Percentiles rank a stretch among this genome's conserved stretches.
Conservation (phyloP, 2,329 filamentous ascomycete species). For the Monilinia fructicola region DNA sequence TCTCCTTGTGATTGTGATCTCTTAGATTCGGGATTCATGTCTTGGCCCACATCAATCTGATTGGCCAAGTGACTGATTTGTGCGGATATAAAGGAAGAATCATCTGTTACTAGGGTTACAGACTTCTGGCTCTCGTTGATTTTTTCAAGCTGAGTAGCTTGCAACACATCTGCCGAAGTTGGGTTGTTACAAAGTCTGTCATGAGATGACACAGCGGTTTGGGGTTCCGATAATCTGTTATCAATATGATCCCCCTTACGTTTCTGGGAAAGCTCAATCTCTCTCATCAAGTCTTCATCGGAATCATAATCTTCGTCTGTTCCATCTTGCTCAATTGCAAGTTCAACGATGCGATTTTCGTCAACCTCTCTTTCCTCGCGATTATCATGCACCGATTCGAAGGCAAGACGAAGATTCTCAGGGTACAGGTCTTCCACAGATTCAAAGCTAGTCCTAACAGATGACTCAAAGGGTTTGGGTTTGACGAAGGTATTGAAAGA, state of each 20-base stretch:
- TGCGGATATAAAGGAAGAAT: not conserved
- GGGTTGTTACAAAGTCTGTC: not conserved
- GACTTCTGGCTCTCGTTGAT: not conserved
- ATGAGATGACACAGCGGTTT: conserved; percentile 20
- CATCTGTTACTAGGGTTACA: not conserved
- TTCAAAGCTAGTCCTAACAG: conserved; percentile 74
- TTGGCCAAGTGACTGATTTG: not conserved
- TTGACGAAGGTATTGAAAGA: conserved; percentile 68
- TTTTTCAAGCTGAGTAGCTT: not conserved
- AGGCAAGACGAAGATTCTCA: conserved; percentile 54
- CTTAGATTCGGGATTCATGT: not conserved
- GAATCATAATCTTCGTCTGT: conserved; percentile 51
- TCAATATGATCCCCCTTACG: conserved; percentile 31
- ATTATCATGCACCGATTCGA: conserved; percentile 42
- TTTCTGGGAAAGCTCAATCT: conserved; percentile 38
- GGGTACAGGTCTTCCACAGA: conserved; percentile 88
- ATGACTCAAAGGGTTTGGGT: conserved; percentile 51
- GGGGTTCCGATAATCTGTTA: conserved; percentile 12
- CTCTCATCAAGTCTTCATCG: conserved; percentile 50
- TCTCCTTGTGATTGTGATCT: not conserved
- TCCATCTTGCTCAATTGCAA: conserved; percentile 42
- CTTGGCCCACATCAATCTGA: conserved; percentile 1
- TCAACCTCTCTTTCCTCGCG: conserved; percentile 53
- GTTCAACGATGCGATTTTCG: conserved; percentile 55
- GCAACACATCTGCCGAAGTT: not conserved